Percentiles rank a stretch among this genome's conserved stretches.
These are phyloP conservation scores for Arxiozyma bovina DNA, from an alignment of 1,139 yeast species.

Conservation along the genomic window DNA sequence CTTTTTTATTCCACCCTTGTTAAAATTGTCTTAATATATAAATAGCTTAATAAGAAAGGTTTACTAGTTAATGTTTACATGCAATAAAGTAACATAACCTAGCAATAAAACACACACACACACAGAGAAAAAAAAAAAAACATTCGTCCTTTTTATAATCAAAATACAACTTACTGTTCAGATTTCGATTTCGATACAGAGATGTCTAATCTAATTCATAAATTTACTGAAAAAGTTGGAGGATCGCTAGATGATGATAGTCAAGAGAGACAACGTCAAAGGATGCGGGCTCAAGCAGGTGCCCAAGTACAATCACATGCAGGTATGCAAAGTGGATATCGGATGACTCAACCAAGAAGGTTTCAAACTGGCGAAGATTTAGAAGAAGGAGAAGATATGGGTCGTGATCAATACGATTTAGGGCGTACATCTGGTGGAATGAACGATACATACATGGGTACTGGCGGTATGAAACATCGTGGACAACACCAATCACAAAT, in stretches of 20 bases:
- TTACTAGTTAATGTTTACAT: no score
- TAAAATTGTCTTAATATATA: no score
- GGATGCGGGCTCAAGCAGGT: constrained; percentile 1
- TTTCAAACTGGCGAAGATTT: neutral
- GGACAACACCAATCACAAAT: neutral
- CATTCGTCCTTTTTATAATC: neutral
- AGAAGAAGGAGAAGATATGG: neutral
- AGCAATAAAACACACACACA: neutral
- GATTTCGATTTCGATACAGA: neutral
- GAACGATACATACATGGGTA: neutral
- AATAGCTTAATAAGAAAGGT: no score
- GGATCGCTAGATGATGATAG: constrained; percentile 14
- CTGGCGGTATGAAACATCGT: neutral
- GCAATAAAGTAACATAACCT: no score
- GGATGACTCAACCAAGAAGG: neutral
- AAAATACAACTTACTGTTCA: neutral
- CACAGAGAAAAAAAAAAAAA: neutral
- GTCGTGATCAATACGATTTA: neutral
- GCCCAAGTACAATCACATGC: neutral
- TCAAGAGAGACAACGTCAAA: constrained; percentile 2
- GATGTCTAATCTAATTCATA: constrained; percentile 25
- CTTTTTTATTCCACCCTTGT: no score
- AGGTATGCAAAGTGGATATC: neutral
- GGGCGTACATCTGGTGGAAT: neutral
- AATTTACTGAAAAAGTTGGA: constrained; percentile 22